phyloP scores from a whole-genome alignment of 2,329 filamentous ascomycete species.

The Exophiala calicioides region DNA sequence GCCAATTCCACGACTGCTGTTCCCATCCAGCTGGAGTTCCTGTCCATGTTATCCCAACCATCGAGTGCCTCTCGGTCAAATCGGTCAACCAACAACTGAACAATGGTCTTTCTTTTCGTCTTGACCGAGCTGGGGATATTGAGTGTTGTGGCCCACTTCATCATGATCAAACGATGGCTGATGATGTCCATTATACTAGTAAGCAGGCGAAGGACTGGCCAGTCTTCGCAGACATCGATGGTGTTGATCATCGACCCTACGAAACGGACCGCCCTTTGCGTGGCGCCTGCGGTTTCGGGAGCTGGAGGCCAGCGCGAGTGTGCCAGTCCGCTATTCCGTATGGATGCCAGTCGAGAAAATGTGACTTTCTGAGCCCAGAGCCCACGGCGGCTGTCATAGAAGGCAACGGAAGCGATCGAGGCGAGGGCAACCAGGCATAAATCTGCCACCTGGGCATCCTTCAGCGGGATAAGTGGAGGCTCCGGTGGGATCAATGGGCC shows the following conservation, averaged over 20 bases:
- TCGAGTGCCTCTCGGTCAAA: slow-evolving; percentile 26
- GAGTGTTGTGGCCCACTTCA: slow-evolving; percentile 15
- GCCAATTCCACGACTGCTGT: slow-evolving; percentile 26
- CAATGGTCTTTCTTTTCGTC: slow-evolving; percentile 16
- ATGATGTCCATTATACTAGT: slow-evolving; percentile 24
- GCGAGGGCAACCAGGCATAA: slow-evolving; percentile 20
- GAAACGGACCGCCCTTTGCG: background rate
- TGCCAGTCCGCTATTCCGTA: slow-evolving; percentile 19
- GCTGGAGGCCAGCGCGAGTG: slow-evolving; percentile 18
- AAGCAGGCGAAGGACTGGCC: slow-evolving; percentile 24
- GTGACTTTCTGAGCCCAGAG: slow-evolving; percentile 10
- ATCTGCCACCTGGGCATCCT: slow-evolving; percentile 17
- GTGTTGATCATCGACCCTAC: slow-evolving; percentile 14
- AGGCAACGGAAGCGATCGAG: slow-evolving; percentile 17
- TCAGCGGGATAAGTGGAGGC: slow-evolving; percentile 13
- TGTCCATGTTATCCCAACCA: slow-evolving; percentile 3
- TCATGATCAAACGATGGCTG: slow-evolving; percentile 23
- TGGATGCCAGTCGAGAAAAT: slow-evolving; percentile 11
- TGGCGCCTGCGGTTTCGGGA: background rate
- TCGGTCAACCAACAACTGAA: slow-evolving; percentile 39
- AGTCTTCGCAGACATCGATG: slow-evolving; percentile 24
- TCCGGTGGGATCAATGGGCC: no score
- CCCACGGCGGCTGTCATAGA: background rate
- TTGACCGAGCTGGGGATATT: slow-evolving; percentile 6
- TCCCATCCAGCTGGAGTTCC: slow-evolving; percentile 20